phyloP scores from a whole-genome alignment of 1,139 yeast genomes.

The Petasospora rhodanensis region DNA sequence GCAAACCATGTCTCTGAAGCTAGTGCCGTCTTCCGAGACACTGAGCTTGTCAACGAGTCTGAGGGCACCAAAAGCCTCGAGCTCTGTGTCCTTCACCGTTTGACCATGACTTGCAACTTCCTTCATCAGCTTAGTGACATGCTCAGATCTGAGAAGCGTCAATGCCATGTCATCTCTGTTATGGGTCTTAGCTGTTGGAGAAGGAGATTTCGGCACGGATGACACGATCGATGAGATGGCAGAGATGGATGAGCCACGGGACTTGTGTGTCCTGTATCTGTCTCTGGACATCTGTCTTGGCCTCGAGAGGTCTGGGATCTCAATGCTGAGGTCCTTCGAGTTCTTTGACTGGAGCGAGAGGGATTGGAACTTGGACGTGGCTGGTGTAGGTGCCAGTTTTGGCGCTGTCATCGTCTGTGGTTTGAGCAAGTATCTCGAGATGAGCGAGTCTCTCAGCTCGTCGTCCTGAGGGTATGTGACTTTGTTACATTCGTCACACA shows the following conservation, averaged over 20 bases:
- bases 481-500: constrained; percentile 27
- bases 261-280: constrained; percentile 16
- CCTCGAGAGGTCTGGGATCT: constrained; percentile 11
- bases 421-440: constrained; percentile 21
- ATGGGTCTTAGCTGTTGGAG: constrained; percentile 20
- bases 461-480: constrained; percentile 29
- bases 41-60: constrained; percentile 30
- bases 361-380: constrained; percentile 11
- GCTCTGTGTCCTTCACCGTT: constrained; percentile 10
- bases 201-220: constrained; percentile 29
- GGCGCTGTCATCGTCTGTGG: constrained; percentile 6
- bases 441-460: constrained; percentile 22
- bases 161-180: constrained; percentile 15
- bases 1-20: constrained; percentile 25
- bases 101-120: constrained; percentile 16
- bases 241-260: constrained; percentile 35
- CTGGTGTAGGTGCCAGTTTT: not conserved
- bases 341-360: constrained; percentile 21
- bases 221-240: constrained; percentile 35
- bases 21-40: constrained; percentile 18
- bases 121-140: constrained; percentile 17
- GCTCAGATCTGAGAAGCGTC: constrained; percentile 18
- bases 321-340: constrained; percentile 23
- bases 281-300: too few species aligned
- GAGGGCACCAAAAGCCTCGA: constrained; percentile 30